Percentiles rank a stretch among this genome's conserved stretches.
phyloP scores from a whole-genome alignment of 1,139 yeast species.

The Nakaseomyces kungkrabaensis region DNA sequence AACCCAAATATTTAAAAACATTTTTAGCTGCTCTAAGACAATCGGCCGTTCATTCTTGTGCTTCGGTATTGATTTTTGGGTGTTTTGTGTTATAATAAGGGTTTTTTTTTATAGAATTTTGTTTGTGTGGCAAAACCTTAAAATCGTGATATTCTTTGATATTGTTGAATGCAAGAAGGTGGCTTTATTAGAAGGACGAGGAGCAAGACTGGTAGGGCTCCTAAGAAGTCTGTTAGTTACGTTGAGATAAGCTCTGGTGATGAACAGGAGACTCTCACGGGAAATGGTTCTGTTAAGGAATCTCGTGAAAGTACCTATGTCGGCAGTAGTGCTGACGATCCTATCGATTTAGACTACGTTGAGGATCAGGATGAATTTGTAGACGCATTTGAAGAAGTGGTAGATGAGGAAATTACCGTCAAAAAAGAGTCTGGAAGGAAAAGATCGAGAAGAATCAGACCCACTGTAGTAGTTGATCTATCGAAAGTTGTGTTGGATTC shows the following conservation, averaged over 20 bases:
- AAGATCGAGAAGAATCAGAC: conserved; percentile 22
- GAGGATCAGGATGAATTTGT: conserved; percentile 9
- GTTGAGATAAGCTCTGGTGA: conserved; percentile 11
- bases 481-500: conserved; percentile 5
- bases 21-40: too few relatives aligned
- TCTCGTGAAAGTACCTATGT: conserved; percentile 5
- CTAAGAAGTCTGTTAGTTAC: conserved; percentile 16
- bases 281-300: conserved; percentile 3
- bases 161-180: conserved; percentile 18
- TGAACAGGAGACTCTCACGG: conserved; percentile 2
- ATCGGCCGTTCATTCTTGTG: too few relatives aligned
- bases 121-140: too few relatives aligned
- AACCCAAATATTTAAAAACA: too few relatives aligned
- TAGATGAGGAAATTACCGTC: not conserved
- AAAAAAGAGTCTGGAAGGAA: conserved; percentile 11
- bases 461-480: conserved; percentile 4
- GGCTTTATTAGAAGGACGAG: conserved; percentile 23
- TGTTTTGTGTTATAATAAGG: not conserved
- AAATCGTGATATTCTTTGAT: not conserved
- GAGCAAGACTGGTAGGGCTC: conserved; percentile 12
- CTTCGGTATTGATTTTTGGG: too few relatives aligned
- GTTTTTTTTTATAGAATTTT: not conserved
- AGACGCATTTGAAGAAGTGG: conserved; percentile 3
- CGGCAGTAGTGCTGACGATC: not conserved
- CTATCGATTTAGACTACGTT: conserved; percentile 6